Conservation (phyloP, 2,329 filamentous ascomycete genomes). For the Paracoccidioides brasiliensis region DNA sequence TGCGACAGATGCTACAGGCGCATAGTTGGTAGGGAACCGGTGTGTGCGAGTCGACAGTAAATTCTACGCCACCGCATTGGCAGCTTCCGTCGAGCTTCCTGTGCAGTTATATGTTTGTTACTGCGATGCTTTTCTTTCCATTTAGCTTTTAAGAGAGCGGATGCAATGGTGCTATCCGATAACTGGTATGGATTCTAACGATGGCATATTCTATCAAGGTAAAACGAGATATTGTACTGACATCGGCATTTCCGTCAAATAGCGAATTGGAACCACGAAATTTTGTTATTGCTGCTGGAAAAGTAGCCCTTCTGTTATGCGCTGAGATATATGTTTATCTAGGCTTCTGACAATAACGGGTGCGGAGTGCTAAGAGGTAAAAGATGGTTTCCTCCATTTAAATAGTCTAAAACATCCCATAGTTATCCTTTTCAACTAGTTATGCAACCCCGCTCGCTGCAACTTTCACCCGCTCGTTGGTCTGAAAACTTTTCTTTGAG, state of each 20-base stretch:
- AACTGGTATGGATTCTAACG: neutral
- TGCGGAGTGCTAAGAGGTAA: neutral
- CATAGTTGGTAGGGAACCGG: constrained; percentile 39
- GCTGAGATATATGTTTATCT: neutral
- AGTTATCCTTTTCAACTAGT: too few relatives aligned
- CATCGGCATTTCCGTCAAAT: constrained; percentile 15
- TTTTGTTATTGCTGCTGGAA: neutral
- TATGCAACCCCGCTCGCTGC: too few relatives aligned
- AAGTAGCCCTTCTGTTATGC: neutral
- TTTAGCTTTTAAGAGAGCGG: too few relatives aligned
- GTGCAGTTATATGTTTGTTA: neutral
- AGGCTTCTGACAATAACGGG: neutral
- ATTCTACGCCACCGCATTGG: constrained; percentile 37
- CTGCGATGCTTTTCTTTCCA: too few relatives aligned
- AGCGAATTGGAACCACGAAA: neutral
- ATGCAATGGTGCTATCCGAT: too few relatives aligned
- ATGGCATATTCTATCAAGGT: neutral
- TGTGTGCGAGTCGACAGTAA: constrained; percentile 33
- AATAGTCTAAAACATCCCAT: neutral
- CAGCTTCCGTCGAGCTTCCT: constrained; percentile 38
- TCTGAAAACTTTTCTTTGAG: neutral
- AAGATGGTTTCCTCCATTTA: neutral
- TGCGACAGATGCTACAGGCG: constrained; percentile 38
- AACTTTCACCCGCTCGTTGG: neutral
- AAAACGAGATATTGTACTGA: constrained; percentile 7